Evolutionary conservation across 225 moss, liverwort and hornwort genomes (phyloP).

Genomic region (Takakia lepidozioides): DNA sequence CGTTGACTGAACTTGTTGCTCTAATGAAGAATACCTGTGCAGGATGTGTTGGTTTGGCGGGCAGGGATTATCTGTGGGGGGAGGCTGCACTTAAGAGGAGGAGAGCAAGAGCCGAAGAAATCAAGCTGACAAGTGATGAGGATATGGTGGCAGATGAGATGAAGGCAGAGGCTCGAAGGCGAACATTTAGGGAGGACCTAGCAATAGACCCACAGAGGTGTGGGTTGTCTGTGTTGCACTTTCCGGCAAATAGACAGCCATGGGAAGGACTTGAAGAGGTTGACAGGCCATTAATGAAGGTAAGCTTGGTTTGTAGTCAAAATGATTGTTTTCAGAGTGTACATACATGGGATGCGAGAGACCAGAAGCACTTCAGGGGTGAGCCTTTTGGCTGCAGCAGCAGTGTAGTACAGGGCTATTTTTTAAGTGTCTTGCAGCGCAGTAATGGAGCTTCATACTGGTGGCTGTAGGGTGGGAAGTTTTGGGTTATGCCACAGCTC

Average conservation of each 20-base stretch:
- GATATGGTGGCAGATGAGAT: conserved; percentile 22
- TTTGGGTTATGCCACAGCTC: too few species aligned
- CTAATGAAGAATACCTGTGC: too few species aligned
- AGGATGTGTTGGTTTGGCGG: conserved; percentile 54
- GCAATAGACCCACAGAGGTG: conserved; percentile 81
- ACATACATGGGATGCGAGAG: too few species aligned
- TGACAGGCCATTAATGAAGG: conserved; percentile 13
- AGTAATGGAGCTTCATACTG: too few species aligned
- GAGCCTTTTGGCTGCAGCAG: too few species aligned
- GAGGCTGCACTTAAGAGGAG: conserved; percentile 85
- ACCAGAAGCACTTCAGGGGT: too few species aligned
- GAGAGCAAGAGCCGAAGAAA: conserved; percentile 33
- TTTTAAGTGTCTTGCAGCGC: too few species aligned
- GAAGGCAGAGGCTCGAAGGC: conserved; percentile 47
- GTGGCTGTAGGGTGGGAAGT: too few species aligned
- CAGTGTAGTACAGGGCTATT: too few species aligned
- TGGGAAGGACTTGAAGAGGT: conserved; percentile 9
- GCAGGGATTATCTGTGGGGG: conserved; percentile 93
- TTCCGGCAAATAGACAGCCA: conserved; percentile 28
- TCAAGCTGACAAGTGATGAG: conserved; percentile 17
- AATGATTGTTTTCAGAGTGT: too few species aligned
- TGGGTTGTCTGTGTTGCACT: conserved; percentile 74
- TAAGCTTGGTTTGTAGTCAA: too few species aligned
- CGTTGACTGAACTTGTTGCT: too few species aligned
- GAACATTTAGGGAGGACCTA: conserved; percentile 70